Conservation (phyloP, 495 filamentous ascomycete genomes). For the Xylaria sp. region DNA sequence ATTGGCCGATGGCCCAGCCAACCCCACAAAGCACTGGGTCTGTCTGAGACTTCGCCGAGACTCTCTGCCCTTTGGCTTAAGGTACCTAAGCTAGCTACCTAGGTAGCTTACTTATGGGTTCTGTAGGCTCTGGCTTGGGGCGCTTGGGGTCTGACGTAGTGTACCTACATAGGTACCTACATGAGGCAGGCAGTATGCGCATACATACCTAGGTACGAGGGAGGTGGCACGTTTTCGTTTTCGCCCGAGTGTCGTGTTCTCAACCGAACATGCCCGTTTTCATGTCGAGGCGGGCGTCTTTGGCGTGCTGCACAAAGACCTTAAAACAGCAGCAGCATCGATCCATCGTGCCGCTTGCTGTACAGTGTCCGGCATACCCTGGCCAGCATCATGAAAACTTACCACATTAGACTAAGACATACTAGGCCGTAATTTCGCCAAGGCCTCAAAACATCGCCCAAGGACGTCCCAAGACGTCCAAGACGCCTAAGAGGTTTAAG, state of each 20-base stretch:
- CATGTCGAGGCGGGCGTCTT: not conserved
- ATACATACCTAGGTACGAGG: no score
- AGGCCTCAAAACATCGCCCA: conserved; percentile 12
- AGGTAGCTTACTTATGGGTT: no score
- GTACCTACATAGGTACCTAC: no score
- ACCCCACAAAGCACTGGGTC: conserved; percentile 3
- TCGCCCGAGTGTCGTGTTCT: not conserved
- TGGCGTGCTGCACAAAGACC: not conserved
- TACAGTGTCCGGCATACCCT: not conserved
- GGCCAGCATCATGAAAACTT: not conserved
- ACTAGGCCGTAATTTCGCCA: conserved; percentile 7
- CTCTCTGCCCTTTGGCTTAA: not conserved
- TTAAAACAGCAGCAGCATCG: not conserved
- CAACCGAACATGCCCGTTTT: not conserved
- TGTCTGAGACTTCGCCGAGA: conserved; percentile 1
- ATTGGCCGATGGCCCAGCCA: not conserved
- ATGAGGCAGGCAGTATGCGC: no score
- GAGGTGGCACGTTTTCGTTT: not conserved
- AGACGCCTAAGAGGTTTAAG: not conserved
- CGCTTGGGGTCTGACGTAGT: not conserved
- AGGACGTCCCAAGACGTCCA: not conserved
- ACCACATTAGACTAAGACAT: conserved; percentile 2
- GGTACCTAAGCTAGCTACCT: no score
- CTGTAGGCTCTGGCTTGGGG: no score
- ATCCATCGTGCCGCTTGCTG: not conserved